Evolutionary conservation across 1,284 basidiomycete species (phyloP), one percentile per base, ranked within the genome.

Genomic region (Chondrostereum purpureum): DNA sequence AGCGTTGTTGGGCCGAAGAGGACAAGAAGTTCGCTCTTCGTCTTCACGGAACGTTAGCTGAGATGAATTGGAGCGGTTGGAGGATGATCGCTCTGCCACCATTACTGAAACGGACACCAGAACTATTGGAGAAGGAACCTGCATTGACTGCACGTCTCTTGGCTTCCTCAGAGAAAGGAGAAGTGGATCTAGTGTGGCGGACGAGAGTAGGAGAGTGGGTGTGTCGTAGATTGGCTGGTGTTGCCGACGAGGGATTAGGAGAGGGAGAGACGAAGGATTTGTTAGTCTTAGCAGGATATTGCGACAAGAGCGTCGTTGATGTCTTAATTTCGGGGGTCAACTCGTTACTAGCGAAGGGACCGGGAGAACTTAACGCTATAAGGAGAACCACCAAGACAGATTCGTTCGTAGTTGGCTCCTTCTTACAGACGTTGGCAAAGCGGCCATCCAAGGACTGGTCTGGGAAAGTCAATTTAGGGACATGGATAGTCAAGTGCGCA

Each of bases 21-120:
- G 45, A 58, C 47, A 44, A 41, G 12, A 39, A 55, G 3, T 78
- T 83, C 50, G 76, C 72, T 0, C 53, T 79, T 12, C 69, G 71
- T 27, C 61, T 88, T 10, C 71, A 76, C 21, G 79, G 78, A 1
- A 64, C 72, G 2, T 68, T 88, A 5, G 70, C 77, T 1, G 79
- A 83, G 41, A 58, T 81, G 6, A 70, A 68, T 1, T 89, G 86
- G 83, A 77, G 76, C 23, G 86, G 83, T 2, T 88, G 85, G 83
- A 84, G 77, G 53, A 65, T 78, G 27, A 59, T 88, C 18, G 80
- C 75, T 17, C 57, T 80, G 1, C 80, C 84, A 1, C 61, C 70
- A 13, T 57, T 87, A 17, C 53, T 78, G 18, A 77, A 77, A 54
- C 64, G 67, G 24, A 75, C 75, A 0, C 61, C 67, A 1, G 67